Evolutionary conservation across 495 filamentous ascomycete species (phyloP), one percentile per base, ranked within the genome.

Genomic region (Hyaloscypha bicolor): DNA sequence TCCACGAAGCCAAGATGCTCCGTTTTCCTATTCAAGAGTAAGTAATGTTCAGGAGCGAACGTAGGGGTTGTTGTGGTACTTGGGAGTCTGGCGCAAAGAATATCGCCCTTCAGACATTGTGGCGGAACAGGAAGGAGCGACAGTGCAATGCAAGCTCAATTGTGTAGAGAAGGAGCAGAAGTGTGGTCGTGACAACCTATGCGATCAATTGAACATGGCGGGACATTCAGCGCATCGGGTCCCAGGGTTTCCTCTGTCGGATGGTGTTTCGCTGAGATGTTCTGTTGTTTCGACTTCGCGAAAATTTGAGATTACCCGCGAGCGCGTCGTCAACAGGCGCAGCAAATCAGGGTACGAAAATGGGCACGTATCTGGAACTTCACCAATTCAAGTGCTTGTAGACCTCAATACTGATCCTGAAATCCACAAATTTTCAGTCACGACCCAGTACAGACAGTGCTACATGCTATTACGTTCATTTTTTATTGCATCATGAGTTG

Each of bases 1-100:
- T 86, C 85, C 61, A 88, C 81, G 67, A 82, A 86, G 60, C 83
- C 85, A 42, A 81, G 81, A 60, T 83, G 81, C 35, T 83, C 81
- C 64, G 83, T 81, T 77, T 85, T 87, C 74, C 87, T 89, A 35
- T 14, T 8, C 14, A 55, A 59, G 31, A 51, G 45, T 71, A 33
- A 64, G 35, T 25, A 58, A 32, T 22, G 6, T 33, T 52, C 65
- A 39, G 53, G 33, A 57, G 14, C 56, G 56, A 64, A 11, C n/a
- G 37, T 16, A 22, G 39, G 12, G 45, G 63, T 33, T 51, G 4
- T 30, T 31, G 53, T 57, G 45, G 57, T 69, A 78, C 83, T 76
- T 82, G 35, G 83, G 83, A 60, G 82, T 86, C 75, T 82, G 80
- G 51, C 83, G 70, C 42, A 83, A 69, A 11, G 81, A 83, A 56